Base-by-base conservation (phyloP, 306 rosid species). In the Cyamopsis tetragonoloba region DNA sequence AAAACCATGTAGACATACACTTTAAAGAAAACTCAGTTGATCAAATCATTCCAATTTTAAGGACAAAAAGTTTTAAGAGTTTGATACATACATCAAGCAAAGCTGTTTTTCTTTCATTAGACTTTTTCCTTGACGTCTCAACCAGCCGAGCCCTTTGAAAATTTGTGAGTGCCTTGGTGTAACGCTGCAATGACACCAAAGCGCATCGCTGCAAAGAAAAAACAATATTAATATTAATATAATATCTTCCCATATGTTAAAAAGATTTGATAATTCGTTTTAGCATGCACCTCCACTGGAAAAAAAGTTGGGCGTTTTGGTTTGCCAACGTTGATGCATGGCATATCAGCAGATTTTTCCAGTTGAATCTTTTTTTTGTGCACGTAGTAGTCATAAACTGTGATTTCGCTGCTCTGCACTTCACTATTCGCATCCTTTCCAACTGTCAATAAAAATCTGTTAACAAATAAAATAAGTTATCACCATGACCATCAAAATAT, bases 261-360 rank as follows among this genome's bases (percentile, higher is more conserved):
- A 26, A 2, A 18, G 23, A 14, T 20, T 13, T 3, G 31, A 44
- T 7, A 4, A 1, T 31, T 27, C 10, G 8, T 19, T 58, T 19
- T 27, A 15, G n/a, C n/a, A n/a, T n/a, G 26, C 53, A 83, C 82
- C 84, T 76, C 86, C 3, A 81, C 6, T 6, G 86, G 86, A 60
- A 81, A 79, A 51, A 64, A 79, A 48, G 47, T 6, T 0, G 89
- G 80, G 2, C 53, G 78, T 56, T 79, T 72, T 47, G 84, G 76
- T 65, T 79, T 81, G 18, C 86, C 89, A 47, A 81, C 74, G 66
- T 81, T 79, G 64, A 84, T 78, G 72, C 89, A 84, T 46, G 82
- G 86, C 1, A 81, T 26, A 62, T 84, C 73, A 62, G 78, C 78
- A 31, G 89, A 78, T 11, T 27, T 3, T 0, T 1, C 27, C 66